Base-by-base conservation (phyloP, 192 early-diverging fungal species). In the Rhizophagus sp. region DNA sequence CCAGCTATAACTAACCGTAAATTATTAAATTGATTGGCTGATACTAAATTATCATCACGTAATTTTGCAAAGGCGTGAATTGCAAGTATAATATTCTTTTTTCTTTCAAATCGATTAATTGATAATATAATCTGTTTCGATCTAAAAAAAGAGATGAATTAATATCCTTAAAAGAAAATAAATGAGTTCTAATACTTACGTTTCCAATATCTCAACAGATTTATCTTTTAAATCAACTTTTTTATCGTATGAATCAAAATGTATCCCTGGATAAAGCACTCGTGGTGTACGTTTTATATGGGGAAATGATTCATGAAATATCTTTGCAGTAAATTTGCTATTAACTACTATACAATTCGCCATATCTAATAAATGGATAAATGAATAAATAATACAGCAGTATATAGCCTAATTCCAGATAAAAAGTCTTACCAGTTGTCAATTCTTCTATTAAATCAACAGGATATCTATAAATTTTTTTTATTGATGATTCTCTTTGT, bases 71-170 rank as follows among this genome's bases (percentile, higher is more conserved):
- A 94, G 2, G 96, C 87, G 22, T 90, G 82, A 52, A 99, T 89
- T 8, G 95, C 96, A 62, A 99, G 84, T 0, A 77, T 85, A 25
- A 99, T 87, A 87, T 94, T 89, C 87, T 99, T 99, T 82, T 97
- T 97, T 64, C 95, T 90, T 81, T 99, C 97, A 70, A 98, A 99
- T n/a, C 97, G 93, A 81, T 98, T 99, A 83, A 99, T 93, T 0
- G 97, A 99, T 22, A 98, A 66, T 22, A 96, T 74, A 1, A 79
- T 80, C 13, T 86, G 79, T 41, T 82, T 85, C 4, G 44, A 39
- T 4, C 82, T 85, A 22, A 25, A 78, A n/a, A 44, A 2, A 62
- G 4, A 25, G 27, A 50, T 34, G 36, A 63, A 36, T 74, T 64
- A 62, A 70, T 25, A 70, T 66, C 44, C 17, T n/a, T 22, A 64